A percentile compares a stretch with the other conserved stretches of the same genome.
Evolutionary conservation across 495 filamentous ascomycete genomes (phyloP).

Genomic region (Penicillium manginii): DNA sequence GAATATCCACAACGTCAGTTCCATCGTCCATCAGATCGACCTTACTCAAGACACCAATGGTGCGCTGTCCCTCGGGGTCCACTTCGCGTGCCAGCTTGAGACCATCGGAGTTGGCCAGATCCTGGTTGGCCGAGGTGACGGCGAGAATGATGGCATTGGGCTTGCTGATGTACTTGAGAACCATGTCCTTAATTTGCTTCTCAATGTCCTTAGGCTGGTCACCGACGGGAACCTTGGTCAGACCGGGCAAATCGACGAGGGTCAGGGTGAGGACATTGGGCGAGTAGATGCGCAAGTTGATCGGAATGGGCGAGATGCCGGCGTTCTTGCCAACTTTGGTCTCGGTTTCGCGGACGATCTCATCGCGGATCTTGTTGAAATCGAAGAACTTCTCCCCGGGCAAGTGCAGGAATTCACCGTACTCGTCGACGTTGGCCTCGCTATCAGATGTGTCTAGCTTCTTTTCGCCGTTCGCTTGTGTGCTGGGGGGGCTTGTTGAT

Average conservation of each 20-base stretch:
- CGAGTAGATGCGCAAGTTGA: slow-evolving; percentile 97
- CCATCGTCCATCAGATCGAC: slow-evolving; percentile 99
- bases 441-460: slow-evolving; percentile 71
- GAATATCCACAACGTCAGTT: slow-evolving; percentile 98
- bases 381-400: slow-evolving; percentile 98
- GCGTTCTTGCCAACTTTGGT: slow-evolving; percentile 93
- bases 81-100: slow-evolving; percentile 96
- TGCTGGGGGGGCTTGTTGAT: slow-evolving; percentile 76
- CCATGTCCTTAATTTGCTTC: slow-evolving; percentile 96
- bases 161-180: slow-evolving; percentile 97
- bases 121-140: slow-evolving; percentile 94
- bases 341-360: slow-evolving; percentile 97
- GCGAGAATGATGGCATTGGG: slow-evolving; percentile 97
- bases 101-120: slow-evolving; percentile 98
- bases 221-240: slow-evolving; percentile 97
- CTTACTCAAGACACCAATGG: slow-evolving; percentile 98
- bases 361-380: slow-evolving; percentile 99
- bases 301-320: slow-evolving; percentile 94
- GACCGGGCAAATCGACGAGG: slow-evolving; percentile 93
- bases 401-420: slow-evolving; percentile 98
- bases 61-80: slow-evolving; percentile 96
- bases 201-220: slow-evolving; percentile 99
- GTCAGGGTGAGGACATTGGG: slow-evolving; percentile 98
- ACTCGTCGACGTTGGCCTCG: slow-evolving; percentile 91
- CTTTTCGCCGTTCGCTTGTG: slow-evolving; percentile 76